Evolutionary conservation across 169 alveolate species (phyloP).

Genomic region (Cystoisospora suis): DNA sequence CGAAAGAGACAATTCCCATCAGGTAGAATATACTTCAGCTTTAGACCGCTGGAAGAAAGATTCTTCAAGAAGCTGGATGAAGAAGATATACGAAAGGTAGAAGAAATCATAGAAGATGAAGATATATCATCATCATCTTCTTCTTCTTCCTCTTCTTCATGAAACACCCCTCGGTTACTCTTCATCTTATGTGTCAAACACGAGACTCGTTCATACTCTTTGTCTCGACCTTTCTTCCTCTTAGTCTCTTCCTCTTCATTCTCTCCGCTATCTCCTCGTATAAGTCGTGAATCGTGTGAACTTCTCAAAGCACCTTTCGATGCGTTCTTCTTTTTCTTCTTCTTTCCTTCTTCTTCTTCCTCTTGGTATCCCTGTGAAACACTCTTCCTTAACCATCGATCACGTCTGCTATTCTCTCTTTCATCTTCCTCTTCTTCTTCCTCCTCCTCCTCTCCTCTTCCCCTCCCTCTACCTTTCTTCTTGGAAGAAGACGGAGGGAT

Average conservation of each 20-base stretch:
- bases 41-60: constrained; percentile 3
- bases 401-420: background rate
- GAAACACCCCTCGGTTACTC: too few species aligned
- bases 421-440: background rate
- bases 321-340: too few species aligned
- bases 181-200: too few species aligned
- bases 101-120: too few species aligned
- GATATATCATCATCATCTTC: too few species aligned
- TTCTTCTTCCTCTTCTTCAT: too few species aligned
- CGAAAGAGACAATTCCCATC: constrained; percentile 58
- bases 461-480: background rate
- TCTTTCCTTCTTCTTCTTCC: background rate
- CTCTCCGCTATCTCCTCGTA: background rate
- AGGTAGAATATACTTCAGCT: background rate
- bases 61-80: background rate
- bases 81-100: background rate
- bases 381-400: too few species aligned
- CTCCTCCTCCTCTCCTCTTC: background rate
- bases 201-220: too few species aligned
- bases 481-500: background rate
- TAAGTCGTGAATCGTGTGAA: too few species aligned
- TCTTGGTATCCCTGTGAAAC: background rate
- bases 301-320: too few species aligned
- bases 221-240: too few species aligned
- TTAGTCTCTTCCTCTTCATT: background rate